Conservation (phyloP, 2,329 filamentous ascomycete species). For the Claviceps quebecensis region DNA sequence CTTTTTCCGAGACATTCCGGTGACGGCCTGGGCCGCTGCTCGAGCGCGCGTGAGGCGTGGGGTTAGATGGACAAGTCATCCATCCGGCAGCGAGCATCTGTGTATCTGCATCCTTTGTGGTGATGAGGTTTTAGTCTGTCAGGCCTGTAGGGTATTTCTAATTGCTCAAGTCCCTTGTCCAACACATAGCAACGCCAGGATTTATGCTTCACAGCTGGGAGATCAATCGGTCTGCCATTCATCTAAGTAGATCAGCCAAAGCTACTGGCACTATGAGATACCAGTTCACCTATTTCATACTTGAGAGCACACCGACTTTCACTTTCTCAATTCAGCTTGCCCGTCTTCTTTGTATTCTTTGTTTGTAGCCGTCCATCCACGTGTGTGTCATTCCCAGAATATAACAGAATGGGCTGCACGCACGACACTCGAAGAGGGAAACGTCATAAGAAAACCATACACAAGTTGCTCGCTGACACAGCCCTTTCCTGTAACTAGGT, state of each 20-base stretch:
- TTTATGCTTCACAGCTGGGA: no score
- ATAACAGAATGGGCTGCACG: not conserved
- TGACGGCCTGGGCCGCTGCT: slow-evolving; percentile 2
- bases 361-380: not conserved
- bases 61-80: not conserved
- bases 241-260: no score
- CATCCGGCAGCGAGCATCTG: not conserved
- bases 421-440: not conserved
- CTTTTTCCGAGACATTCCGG: slow-evolving; percentile 4
- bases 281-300: no score
- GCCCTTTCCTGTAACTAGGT: slow-evolving; percentile 39
- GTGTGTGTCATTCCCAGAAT: not conserved
- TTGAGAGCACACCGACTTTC: no score
- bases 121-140: no score
- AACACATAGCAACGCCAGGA: no score
- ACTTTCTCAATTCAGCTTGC: not conserved
- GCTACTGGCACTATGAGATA: no score
- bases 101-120: no score
- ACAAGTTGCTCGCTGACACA: slow-evolving; percentile 14
- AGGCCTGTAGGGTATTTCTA: no score
- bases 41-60: not conserved
- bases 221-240: no score
- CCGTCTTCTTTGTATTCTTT: not conserved
- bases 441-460: not conserved
- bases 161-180: no score